Percentiles rank a stretch among this genome's conserved stretches.
phyloP scores from a whole-genome alignment of 176 grass and related monocot genomes.

The Zizania latifolia region DNA sequence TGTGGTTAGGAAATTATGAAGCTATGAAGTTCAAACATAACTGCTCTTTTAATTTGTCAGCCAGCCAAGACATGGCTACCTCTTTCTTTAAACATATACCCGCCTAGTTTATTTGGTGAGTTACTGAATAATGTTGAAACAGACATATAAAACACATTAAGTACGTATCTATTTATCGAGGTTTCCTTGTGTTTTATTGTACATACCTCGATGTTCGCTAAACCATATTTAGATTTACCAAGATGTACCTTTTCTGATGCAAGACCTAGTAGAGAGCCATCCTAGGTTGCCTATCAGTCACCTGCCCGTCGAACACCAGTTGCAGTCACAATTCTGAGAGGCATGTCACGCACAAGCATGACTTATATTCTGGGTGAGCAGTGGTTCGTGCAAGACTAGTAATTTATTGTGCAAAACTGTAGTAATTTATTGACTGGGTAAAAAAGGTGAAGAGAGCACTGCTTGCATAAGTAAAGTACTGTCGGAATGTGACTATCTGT shows the following conservation, averaged over 20 bases:
- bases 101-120: neutral
- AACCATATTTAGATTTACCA: neutral
- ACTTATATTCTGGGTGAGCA: neutral
- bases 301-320: neutral
- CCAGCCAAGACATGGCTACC: neutral
- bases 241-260: neutral
- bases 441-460: constrained; percentile 14
- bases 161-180: neutral
- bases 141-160: neutral
- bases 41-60: neutral
- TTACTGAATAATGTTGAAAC: neutral
- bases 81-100: constrained; percentile 5
- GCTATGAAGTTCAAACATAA: constrained; percentile 6
- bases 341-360: constrained; percentile 14
- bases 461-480: neutral
- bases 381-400: neutral
- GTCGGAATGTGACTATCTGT: neutral
- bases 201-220: neutral
- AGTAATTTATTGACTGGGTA: neutral
- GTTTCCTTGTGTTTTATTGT: neutral
- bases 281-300: constrained; percentile 1
- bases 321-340: neutral
- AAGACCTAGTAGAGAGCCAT: neutral
- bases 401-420: neutral
- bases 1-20: constrained; percentile 8